phyloP scores from a whole-genome alignment of 495 filamentous ascomycete species.

The Trichodelitschia bisporula region DNA sequence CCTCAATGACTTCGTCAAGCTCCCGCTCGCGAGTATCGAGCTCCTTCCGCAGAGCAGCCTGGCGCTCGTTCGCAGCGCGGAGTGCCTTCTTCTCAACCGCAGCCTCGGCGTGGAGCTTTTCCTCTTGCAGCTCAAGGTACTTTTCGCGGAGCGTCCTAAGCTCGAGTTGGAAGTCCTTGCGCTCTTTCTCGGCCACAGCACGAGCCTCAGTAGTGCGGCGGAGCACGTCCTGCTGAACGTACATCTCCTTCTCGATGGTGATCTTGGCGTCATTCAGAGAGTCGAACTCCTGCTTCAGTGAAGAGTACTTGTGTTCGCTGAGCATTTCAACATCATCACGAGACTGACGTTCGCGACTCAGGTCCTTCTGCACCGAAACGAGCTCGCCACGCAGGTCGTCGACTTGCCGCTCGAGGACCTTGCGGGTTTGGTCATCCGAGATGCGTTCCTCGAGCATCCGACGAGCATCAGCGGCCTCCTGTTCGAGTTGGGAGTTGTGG shows the following conservation, averaged over 20 bases:
- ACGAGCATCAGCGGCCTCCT: conserved; percentile 75
- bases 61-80: conserved; percentile 56
- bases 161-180: conserved; percentile 71
- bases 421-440: conserved; percentile 70
- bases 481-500: conserved; percentile 58
- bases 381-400: conserved; percentile 67
- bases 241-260: conserved; percentile 94
- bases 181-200: conserved; percentile 53
- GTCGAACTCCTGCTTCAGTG: conserved; percentile 63
- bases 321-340: conserved; percentile 85
- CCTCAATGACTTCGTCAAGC: conserved; percentile 47
- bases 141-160: conserved; percentile 59
- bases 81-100: conserved; percentile 57
- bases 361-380: conserved; percentile 61
- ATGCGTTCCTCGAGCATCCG: conserved; percentile 66
- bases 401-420: conserved; percentile 69
- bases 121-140: conserved; percentile 62
- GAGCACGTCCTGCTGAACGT: conserved; percentile 85
- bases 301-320: conserved; percentile 62
- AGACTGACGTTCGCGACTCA: conserved; percentile 85
- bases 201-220: conserved; percentile 69
- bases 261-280: conserved; percentile 89
- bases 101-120: conserved; percentile 57
- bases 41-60: conserved; percentile 52
- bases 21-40: conserved; percentile 46